Percentiles rank a stretch among this genome's conserved stretches.
Evolutionary conservation across 2,329 filamentous ascomycete species (phyloP).

Genomic region (Nigrospora sphaerica): DNA sequence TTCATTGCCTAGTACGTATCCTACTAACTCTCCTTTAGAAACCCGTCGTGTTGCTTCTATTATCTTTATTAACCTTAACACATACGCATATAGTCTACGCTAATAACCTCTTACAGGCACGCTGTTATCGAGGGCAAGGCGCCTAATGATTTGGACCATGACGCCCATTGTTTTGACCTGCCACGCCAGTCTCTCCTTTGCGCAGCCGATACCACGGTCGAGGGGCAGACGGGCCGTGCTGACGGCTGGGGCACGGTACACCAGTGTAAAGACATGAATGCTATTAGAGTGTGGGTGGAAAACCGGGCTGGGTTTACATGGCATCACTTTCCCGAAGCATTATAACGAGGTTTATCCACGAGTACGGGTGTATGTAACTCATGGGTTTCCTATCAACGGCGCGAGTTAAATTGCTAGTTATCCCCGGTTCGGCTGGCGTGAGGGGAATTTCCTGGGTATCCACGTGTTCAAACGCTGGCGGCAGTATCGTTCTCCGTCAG

Average conservation of each 20-base stretch:
- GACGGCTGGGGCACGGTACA: background rate
- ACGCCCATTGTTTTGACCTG: background rate
- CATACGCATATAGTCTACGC: background rate
- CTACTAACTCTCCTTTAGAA: background rate
- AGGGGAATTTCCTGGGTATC: constrained; percentile 8
- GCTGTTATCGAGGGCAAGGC: background rate
- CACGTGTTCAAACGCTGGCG: constrained; percentile 6
- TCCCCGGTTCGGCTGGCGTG: background rate
- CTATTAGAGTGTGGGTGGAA: background rate
- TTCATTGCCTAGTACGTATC: background rate
- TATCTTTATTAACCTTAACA: no score
- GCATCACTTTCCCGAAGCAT: background rate
- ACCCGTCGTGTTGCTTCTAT: rapidly evolving
- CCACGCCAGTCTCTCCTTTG: background rate
- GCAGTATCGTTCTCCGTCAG: constrained; percentile 5
- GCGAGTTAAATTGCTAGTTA: background rate
- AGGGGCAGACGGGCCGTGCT: background rate
- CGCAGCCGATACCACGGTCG: background rate
- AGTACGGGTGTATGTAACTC: no score
- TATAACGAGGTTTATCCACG: background rate
- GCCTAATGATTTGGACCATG: background rate
- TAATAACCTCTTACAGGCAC: background rate
- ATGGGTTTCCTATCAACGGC: background rate
- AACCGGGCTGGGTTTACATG: background rate
- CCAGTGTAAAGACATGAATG: background rate